Evolutionary conservation across 2,329 filamentous ascomycete species (phyloP).

Genomic region (Paecilomyces niveus): DNA sequence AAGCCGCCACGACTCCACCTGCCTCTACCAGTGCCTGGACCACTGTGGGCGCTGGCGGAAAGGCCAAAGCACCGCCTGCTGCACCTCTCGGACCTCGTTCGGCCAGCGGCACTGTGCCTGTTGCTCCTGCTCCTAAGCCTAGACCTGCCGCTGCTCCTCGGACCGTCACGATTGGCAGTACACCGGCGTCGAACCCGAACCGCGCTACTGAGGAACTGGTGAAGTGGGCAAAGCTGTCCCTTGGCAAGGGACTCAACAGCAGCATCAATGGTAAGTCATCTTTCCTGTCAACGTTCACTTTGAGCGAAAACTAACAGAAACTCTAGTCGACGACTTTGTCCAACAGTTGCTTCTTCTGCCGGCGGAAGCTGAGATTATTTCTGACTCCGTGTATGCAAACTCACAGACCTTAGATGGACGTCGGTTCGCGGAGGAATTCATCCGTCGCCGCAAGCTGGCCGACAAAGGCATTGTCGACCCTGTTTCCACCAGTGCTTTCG

Average conservation of each 20-base stretch:
- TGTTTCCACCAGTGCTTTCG: slow-evolving; percentile 47
- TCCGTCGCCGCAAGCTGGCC: slow-evolving; percentile 85
- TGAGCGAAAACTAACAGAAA: slow-evolving; percentile 25
- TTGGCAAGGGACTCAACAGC: slow-evolving; percentile 65
- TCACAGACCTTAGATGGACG: slow-evolving; percentile 86
- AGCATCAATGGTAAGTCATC: slow-evolving; percentile 56
- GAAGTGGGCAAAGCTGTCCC: slow-evolving; percentile 80
- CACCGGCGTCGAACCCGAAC: slow-evolving; percentile 38
- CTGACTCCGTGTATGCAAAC: slow-evolving; percentile 79
- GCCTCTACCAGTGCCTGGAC: slow-evolving; percentile 67
- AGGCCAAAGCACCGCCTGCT: slow-evolving; percentile 64
- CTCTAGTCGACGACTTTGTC: slow-evolving; percentile 70
- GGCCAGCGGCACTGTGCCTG: slow-evolving; percentile 36
- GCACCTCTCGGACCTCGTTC: slow-evolving; percentile 41
- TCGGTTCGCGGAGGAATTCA: slow-evolving; percentile 90
- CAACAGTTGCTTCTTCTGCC: slow-evolving; percentile 68
- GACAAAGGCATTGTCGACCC: slow-evolving; percentile 80
- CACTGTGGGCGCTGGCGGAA: slow-evolving; percentile 88
- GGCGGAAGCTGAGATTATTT: slow-evolving; percentile 71
- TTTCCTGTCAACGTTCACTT: neutral
- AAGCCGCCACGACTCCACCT: slow-evolving; percentile 47
- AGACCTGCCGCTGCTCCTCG: slow-evolving; percentile 50
- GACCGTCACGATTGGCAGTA: slow-evolving; percentile 41
- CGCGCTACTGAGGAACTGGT: slow-evolving; percentile 84
- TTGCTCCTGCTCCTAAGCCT: slow-evolving; percentile 38